phyloP scores from a whole-genome alignment of 768 basidiomycete species.

The Rhizopogon sp. region DNA sequence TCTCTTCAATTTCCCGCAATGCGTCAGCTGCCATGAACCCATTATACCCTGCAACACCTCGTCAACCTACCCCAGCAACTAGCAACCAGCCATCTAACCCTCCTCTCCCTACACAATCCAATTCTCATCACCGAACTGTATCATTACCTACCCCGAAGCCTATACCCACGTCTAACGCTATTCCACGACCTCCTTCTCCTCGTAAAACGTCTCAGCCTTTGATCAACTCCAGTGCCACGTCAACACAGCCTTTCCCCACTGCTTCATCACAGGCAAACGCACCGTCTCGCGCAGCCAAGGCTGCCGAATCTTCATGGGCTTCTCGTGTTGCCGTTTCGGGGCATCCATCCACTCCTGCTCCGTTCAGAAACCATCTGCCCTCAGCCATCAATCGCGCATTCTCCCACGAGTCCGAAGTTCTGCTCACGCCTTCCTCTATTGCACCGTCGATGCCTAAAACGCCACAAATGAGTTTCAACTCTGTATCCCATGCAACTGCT shows the following conservation, averaged over 20 bases:
- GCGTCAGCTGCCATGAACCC: slow-evolving; percentile 13
- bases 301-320: slow-evolving; percentile 7
- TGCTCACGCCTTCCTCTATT: slow-evolving; percentile 64
- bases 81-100: slow-evolving; percentile 13
- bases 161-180: slow-evolving; percentile 7
- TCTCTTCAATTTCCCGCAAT: slow-evolving; percentile 14
- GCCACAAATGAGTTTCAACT: slow-evolving; percentile 7
- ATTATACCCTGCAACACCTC: slow-evolving; percentile 18
- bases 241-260: slow-evolving; percentile 26
- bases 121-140: slow-evolving; percentile 30
- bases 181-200: slow-evolving; percentile 20
- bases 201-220: slow-evolving; percentile 25
- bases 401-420: slow-evolving; percentile 47
- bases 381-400: slow-evolving; percentile 28
- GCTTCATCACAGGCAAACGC: slow-evolving; percentile 7
- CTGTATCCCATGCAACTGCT: slow-evolving; percentile 5
- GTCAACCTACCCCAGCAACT: slow-evolving; percentile 14
- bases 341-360: slow-evolving; percentile 26
- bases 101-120: slow-evolving; percentile 16
- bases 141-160: slow-evolving; percentile 27
- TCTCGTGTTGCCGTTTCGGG: slow-evolving; percentile 25
- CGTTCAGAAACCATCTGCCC: slow-evolving; percentile 16
- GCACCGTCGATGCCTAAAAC: slow-evolving; percentile 42
- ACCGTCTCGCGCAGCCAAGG: background rate
- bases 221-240: slow-evolving; percentile 12